Conservation (phyloP, 2,329 filamentous ascomycete species). For the Davidsoniella eucalypti region DNA sequence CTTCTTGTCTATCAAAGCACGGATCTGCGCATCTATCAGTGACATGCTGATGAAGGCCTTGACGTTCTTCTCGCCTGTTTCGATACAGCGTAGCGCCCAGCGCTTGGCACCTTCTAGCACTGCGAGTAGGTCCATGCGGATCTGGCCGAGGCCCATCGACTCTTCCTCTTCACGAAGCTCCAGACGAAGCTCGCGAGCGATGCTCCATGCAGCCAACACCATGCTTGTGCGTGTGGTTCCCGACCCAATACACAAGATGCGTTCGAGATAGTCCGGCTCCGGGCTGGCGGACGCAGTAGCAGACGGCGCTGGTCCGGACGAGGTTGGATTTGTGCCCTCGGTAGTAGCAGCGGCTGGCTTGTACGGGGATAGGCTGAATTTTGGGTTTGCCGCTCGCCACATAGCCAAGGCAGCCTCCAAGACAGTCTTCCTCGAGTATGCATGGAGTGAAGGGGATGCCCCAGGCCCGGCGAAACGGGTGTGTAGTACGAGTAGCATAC, state of each 20-base stretch:
- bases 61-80: conserved; percentile 36
- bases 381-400: conserved; percentile 25
- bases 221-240: conserved; percentile 25
- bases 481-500: conserved; percentile 40
- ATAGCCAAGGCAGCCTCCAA: conserved; percentile 32
- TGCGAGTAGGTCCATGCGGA: conserved; percentile 26
- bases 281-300: conserved; percentile 5
- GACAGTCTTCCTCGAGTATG: conserved; percentile 32
- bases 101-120: conserved; percentile 25
- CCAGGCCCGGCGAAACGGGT: conserved; percentile 30
- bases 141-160: conserved; percentile 18
- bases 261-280: conserved; percentile 20
- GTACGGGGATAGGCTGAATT: neutral
- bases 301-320: neutral
- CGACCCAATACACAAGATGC: conserved; percentile 23
- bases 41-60: conserved; percentile 32
- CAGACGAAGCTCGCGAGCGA: conserved; percentile 25
- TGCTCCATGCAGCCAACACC: conserved; percentile 21
- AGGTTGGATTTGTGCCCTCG: neutral
- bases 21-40: conserved; percentile 25
- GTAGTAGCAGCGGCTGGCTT: conserved; percentile 3
- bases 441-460: conserved; percentile 27
- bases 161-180: conserved; percentile 26
- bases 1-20: conserved; percentile 24
- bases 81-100: conserved; percentile 26